These are phyloP conservation scores for Trichoderma afroharzianum DNA, from an alignment of 2,329 filamentous ascomycete species.

Conservation along the genomic window DNA sequence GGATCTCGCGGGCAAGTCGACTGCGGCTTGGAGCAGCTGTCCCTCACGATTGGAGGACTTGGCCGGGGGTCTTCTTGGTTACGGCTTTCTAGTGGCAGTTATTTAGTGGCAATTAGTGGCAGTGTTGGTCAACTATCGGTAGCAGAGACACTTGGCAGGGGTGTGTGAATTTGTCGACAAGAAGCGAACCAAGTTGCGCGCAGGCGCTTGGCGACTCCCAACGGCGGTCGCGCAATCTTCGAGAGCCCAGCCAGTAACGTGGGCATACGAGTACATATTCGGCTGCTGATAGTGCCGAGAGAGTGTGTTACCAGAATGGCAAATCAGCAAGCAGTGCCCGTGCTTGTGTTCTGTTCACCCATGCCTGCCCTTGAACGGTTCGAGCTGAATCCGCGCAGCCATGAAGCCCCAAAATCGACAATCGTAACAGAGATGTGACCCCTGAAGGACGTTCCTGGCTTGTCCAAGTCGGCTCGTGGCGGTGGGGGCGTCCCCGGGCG, in stretches of 20 bases:
- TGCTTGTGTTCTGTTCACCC: neutral
- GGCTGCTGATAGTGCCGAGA: neutral
- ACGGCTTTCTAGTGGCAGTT: neutral
- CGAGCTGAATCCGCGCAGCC: neutral
- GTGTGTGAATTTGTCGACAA: neutral
- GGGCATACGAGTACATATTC: neutral
- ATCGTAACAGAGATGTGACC: neutral
- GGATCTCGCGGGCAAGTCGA: slow-evolving; percentile 5
- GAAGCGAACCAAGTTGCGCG: neutral
- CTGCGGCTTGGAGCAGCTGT: slow-evolving; percentile 1
- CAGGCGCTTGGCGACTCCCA: neutral
- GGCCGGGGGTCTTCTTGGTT: slow-evolving; percentile 2
- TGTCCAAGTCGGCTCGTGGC: slow-evolving; percentile 11
- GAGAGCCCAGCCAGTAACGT: neutral
- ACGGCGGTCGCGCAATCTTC: slow-evolving; percentile 1
- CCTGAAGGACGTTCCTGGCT: slow-evolving; percentile 16
- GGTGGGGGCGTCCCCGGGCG: slow-evolving; percentile 11
- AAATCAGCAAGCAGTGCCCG: neutral
- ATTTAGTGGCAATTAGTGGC: slow-evolving; percentile 17
- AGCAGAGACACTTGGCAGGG: neutral
- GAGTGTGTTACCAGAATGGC: neutral
- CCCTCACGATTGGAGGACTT: neutral
- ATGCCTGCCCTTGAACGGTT: neutral
- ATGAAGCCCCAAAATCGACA: neutral
- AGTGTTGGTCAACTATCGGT: slow-evolving; percentile 1